Percentiles rank a stretch among this genome's conserved stretches.
phyloP scores from a whole-genome alignment of 176 grass and related monocot genomes.

The Rhynchospora breviuscula region DNA sequence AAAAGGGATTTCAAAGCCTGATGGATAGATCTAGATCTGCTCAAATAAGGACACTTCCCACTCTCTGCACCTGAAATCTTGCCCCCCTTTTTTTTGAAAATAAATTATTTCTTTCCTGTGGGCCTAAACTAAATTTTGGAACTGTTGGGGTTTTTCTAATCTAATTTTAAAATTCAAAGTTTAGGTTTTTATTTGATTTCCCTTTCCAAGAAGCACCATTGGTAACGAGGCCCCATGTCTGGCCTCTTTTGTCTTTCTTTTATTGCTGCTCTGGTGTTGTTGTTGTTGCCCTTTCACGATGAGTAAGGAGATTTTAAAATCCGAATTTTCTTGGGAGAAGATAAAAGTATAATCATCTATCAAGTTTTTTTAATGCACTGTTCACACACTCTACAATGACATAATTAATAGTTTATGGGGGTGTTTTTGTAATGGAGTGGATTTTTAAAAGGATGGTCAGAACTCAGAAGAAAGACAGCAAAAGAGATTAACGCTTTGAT shows the following conservation, averaged over 20 bases:
- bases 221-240: conserved; percentile 8
- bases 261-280: conserved; percentile 12
- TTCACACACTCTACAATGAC: conserved; percentile 21
- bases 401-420: conserved; percentile 19
- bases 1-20: conserved; percentile 3
- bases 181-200: conserved; percentile 17
- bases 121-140: conserved; percentile 19
- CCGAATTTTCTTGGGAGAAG: neutral
- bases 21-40: conserved; percentile 48
- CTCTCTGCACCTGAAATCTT: conserved; percentile 26
- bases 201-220: conserved; percentile 24
- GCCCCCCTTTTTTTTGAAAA: neutral
- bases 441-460: conserved; percentile 15
- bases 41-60: conserved; percentile 24
- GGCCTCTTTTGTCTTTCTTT: conserved; percentile 25
- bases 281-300: conserved; percentile 33
- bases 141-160: neutral
- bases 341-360: neutral
- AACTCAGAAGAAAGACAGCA: neutral
- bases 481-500: conserved; percentile 5
- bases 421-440: neutral
- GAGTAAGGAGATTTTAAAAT: conserved; percentile 11
- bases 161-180: conserved; percentile 7
- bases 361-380: neutral
- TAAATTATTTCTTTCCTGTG: conserved; percentile 9